Evolutionary conservation across 805 yeast genomes (phyloP), one percentile per base, ranked within the genome.

Genomic region (Candida suzukii): DNA sequence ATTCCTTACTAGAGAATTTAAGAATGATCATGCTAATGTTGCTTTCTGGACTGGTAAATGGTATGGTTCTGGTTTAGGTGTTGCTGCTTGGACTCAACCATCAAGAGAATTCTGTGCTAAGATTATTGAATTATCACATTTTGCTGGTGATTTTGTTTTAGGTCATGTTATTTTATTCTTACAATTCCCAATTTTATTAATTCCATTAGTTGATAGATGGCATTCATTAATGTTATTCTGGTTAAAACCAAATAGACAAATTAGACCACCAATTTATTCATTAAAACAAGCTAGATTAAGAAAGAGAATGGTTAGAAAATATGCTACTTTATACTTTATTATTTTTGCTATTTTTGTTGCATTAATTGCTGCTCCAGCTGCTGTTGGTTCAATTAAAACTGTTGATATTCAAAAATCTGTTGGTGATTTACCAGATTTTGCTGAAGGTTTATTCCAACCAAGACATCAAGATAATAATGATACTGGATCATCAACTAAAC

Each of bases 31-130:
- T 60, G 73, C 98, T 29, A 93, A 93, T 71, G 84, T 95, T 54
- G 98, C 99, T 24, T 93, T 95, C 95, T 93, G 99, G 99, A 86
- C 96, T 44, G 99, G 99, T 75, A 90, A 88, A 68, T 93, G 99
- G 99, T 88, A 90, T 64, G 93, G 95, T 45, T 73, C 86, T 46
- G 93, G 95, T 58, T 68, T 91, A 66, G 99, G 98, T 45, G 80
- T 82, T 78, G 79, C 83, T 76, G 96, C 97, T 18, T 77, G 85
- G 74, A 82, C 98, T 27, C 98, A 91, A 71, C 99, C 99, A 47
- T 60, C 85, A 40, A 87, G 99, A 74, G 99, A 93, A 71, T 87
- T 87, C 59, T 74, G 79, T 57, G 97, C 97, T 52, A 93, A 93
- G 77, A 75, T 83, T 48, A 86, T 91, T 54, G 99, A 93, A 70